Base-by-base conservation (phyloP, 2,329 filamentous ascomycete genomes). In the Phialophora expanda region DNA sequence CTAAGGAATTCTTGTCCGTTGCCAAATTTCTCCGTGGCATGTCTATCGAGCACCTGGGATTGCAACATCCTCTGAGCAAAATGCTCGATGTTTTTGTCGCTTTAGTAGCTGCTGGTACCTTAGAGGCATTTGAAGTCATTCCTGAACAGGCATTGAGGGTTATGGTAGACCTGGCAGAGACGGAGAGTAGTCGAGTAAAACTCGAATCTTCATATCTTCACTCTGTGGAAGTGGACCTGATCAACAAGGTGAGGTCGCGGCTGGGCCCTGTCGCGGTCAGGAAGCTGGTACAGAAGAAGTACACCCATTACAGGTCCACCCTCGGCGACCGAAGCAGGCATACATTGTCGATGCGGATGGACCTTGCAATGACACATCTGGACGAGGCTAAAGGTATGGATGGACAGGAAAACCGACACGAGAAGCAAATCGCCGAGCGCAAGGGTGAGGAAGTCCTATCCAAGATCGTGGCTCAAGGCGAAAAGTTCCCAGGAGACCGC, bases 171-270 rank as follows among this genome's bases (percentile, higher is more conserved):
- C 20, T 46, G 2, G 20, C 14, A 3, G 44, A 46, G 11, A 22
- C 44, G 20, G 20, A 46, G 20, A 17, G 12, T 3, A 46, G 44
- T 46, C 44, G 20, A n/a, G 14, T 17, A 22, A 46, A 17, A 46
- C 14, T 46, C n/a, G 44, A 46, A n/a, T 46, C 44, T 6, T 46
- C 44, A n/a, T 46, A 46, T 22, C 14, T 46, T 46, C 44, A 46
- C 20, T 46, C 44, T 46, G 44, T 46, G 44, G 44, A 46, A 46
- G 44, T 46, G 44, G 44, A 46, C 20, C 20, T 46, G 44, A 22
- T 46, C 44, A 46, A 17, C 17, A 17, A 22, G 5, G 44, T 46
- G 6, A 17, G 44, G n/a, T 17, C 44, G 17, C 9, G 44, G 44
- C 44, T 46, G 5, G 44, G 44, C 12, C 44, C 44, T n/a, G 17